Evolutionary conservation across 768 basidiomycete genomes (phyloP), one percentile per base, ranked within the genome.

Genomic region (Chlorophyllum brunneum): DNA sequence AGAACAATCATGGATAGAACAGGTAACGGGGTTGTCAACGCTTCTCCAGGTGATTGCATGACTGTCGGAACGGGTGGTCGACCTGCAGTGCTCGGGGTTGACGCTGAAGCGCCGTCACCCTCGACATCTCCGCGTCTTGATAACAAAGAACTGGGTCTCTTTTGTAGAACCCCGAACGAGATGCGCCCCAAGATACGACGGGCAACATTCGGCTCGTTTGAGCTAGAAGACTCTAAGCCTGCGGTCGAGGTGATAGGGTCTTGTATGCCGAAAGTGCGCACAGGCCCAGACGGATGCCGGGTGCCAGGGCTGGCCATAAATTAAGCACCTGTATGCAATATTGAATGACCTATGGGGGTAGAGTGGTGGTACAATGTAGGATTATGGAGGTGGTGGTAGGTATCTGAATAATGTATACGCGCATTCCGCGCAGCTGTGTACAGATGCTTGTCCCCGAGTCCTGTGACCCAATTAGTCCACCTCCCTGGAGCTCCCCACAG

Each of bases 1-100:
- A 98, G 70, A 2, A 98, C 95, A 58, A 86, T 76, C 88, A 98
- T 95, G 0, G 95, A 88, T 39, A 98, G 67, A 18, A 74, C 72
- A 3, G 94, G 95, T 24, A 98, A 64, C 1, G 95, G 94, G 0
- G 92, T 97, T 23, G 83, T 67, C 58, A 88, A 82, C 24, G 70
- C 69, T 65, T 89, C 88, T n/a, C 71, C 71, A 15, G 79, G 65
- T 18, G 78, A 62, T 51, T 81, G 79, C 61, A 86, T 73, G 60
- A 88, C 86, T 41, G 81, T 86, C 4, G 90, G 90, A 58, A 92
- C 91, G 40, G 88, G 82, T 1, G 87, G 66, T 18, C 79, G 70
- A 34, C 85, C 83, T n/a, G 18, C 24, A 10, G 68, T 59, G 15
- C 62, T 59, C n/a, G 73, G 63, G 5, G 66, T 67, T 29, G 54